Base-by-base conservation (phyloP, 495 filamentous ascomycete species). In the Tricharina praecox region DNA sequence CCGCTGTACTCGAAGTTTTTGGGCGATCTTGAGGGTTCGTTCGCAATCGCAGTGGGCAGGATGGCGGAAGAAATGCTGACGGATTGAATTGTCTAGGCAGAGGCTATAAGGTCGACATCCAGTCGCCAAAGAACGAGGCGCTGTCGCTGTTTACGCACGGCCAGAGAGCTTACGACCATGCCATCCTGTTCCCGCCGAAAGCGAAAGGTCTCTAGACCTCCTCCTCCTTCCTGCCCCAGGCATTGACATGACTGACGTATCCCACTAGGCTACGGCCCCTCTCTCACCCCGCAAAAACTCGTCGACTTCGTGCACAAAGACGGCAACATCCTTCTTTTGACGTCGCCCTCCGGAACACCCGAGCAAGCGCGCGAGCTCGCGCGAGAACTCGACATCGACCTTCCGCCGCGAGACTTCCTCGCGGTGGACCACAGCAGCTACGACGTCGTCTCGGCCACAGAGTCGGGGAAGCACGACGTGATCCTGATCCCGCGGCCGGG, bases 401-500 rank as follows among this genome's bases (percentile, higher is more conserved):
- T 95, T 11, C 79, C 92, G n/a, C 65, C 71, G 3, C 58, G 66
- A 18, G 92, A 93, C 59, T 81, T 84, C 53, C 79, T 78, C 32
- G 79, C 90, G 1, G 76, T 96, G 34, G 90, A 97, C 62, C 90
- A 97, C 71, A 94, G 93, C 74, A 83, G 84, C 66, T 85, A 92
- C 66, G 88, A 95, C 58, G 72, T 72, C 32, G 45, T 73, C 23
- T 85, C 77, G 44, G 76, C 85, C 9, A 50, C 74, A 26, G 85
- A 94, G 50, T n/a, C n/a, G n/a, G n/a, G n/a, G n/a, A 77, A 77
- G 60, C 90, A 96, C 65, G 85, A 95, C 67, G 81, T 94, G 23
- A 72, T 96, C 40, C 66, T 95, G 34, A 66, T 94, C 24, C 73
- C 78, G 21, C 55, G 56, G 10, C 56, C 56, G 4, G 11, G 47